Conservation (phyloP, 2,329 filamentous ascomycete species). For the Teratosphaeria viscida region DNA sequence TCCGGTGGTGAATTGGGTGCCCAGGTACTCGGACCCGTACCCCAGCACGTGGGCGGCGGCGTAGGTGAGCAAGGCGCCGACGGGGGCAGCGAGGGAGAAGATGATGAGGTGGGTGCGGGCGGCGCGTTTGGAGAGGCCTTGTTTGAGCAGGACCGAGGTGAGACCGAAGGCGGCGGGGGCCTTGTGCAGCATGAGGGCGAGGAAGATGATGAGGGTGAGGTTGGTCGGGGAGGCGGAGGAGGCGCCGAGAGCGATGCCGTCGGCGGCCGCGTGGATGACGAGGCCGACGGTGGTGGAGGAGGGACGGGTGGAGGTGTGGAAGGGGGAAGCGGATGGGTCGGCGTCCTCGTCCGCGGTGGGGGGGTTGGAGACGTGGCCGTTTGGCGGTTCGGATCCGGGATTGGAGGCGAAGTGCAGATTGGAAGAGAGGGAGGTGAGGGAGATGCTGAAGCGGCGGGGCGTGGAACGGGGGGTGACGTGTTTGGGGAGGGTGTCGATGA, state of each 20-base stretch:
- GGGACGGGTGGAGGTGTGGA: conserved; percentile 17
- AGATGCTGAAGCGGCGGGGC: conserved; percentile 72
- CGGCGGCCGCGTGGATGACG: conserved; percentile 91
- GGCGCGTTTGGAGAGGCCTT: conserved; percentile 78
- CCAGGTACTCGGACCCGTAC: conserved; percentile 41
- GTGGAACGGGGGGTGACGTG: conserved; percentile 52
- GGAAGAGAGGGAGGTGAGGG: conserved; percentile 62
- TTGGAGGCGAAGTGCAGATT: conserved; percentile 12
- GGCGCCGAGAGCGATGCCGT: conserved; percentile 91
- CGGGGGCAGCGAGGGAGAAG: conserved; percentile 83
- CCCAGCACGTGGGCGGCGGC: conserved; percentile 64
- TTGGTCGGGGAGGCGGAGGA: conserved; percentile 59
- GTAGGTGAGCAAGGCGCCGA: conserved; percentile 77
- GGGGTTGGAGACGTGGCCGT: conserved; percentile 19
- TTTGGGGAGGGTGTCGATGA: conserved; percentile 76
- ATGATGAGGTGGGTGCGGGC: conserved; percentile 77
- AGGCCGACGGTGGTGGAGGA: conserved; percentile 65
- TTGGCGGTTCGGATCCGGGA: conserved; percentile 17
- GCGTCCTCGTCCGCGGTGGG: conserved; percentile 6
- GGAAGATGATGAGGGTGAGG: conserved; percentile 81
- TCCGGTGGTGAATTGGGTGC: conserved; percentile 76
- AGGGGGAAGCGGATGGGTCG: conserved; percentile 1
- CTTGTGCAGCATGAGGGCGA: conserved; percentile 97
- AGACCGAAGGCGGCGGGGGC: conserved; percentile 81
- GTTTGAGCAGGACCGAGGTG: conserved; percentile 79